Conservation (phyloP, 441 rosid genomes). For the Jatropha multifida region DNA sequence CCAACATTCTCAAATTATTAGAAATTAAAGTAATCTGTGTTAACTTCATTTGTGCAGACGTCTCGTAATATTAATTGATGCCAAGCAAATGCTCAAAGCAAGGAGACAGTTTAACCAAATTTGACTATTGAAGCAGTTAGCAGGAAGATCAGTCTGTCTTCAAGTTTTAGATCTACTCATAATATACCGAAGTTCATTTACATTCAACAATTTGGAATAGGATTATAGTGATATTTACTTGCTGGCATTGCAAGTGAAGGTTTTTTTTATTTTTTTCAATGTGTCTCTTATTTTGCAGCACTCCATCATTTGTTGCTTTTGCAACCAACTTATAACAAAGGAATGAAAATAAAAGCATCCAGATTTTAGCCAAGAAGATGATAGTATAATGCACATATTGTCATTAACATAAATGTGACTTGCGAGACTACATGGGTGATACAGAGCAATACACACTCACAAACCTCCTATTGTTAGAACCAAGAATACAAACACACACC, state of each 20-base stretch:
- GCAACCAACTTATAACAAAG: neutral
- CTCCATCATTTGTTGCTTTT: slow-evolving; percentile 3
- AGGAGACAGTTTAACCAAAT: neutral
- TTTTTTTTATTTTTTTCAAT: neutral
- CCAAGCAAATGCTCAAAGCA: neutral
- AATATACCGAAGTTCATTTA: neutral
- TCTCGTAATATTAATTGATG: neutral
- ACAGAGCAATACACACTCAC: slow-evolving; percentile 20
- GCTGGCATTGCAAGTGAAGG: neutral
- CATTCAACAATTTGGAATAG: neutral
- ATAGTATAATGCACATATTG: slow-evolving; percentile 17
- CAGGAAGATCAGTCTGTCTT: neutral
- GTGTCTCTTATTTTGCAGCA: neutral
- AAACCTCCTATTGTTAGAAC: slow-evolving; percentile 27
- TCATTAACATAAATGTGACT: slow-evolving; percentile 25
- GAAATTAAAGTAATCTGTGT: neutral
- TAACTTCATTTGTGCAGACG: neutral
- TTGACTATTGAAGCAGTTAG: neutral
- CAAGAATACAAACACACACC: slow-evolving; percentile 18
- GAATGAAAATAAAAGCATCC: neutral
- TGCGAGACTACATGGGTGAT: slow-evolving; percentile 14
- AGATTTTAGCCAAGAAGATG: neutral
- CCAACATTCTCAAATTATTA: neutral
- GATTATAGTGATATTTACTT: neutral
- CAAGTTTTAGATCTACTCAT: neutral